These are phyloP conservation scores for Rhodotorula graminis DNA, from an alignment of 768 basidiomycete species.

Conservation along the genomic window DNA sequence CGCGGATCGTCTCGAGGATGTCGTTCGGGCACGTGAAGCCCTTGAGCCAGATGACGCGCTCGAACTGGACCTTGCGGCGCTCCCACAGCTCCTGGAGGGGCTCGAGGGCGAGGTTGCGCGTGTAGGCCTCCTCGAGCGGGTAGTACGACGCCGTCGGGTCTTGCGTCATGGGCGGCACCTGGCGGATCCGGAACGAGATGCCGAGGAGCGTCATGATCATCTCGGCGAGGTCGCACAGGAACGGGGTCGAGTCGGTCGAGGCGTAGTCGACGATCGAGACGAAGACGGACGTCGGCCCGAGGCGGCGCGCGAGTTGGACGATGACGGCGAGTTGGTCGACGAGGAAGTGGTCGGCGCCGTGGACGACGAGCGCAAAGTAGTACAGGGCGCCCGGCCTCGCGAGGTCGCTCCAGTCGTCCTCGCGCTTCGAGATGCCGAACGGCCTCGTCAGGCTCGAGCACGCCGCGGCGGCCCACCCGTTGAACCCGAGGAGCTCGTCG, in stretches of 20 bases:
- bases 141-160: constrained; percentile 88
- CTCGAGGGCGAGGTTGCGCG: constrained; percentile 84
- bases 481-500: constrained; percentile 87
- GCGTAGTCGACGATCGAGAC: constrained; percentile 98
- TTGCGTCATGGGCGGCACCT: constrained; percentile 87
- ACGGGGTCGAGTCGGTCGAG: constrained; percentile 90
- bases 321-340: constrained; percentile 98
- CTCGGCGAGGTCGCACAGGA: constrained; percentile 88
- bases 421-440: constrained; percentile 77
- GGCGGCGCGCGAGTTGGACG: constrained; percentile 84
- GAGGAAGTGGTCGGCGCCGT: constrained; percentile 97
- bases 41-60: constrained; percentile 92
- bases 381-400: constrained; percentile 76
- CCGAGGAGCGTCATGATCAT: constrained; percentile 88
- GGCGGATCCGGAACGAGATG: constrained; percentile 83
- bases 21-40: constrained; percentile 99
- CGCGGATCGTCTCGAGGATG: constrained; percentile 88
- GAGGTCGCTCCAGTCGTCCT: constrained; percentile 84
- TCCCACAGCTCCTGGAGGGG: constrained; percentile 76
- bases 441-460: constrained; percentile 92
- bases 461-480: constrained; percentile 95
- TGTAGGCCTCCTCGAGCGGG: constrained; percentile 89
- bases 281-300: constrained; percentile 84
- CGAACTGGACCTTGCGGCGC: constrained; percentile 74
- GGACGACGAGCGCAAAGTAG: constrained; percentile 89